Evolutionary conservation across 2,329 filamentous ascomycete genomes (phyloP), one percentile per base, ranked within the genome.

Genomic region (Pyrenophora tritici-repentis): DNA sequence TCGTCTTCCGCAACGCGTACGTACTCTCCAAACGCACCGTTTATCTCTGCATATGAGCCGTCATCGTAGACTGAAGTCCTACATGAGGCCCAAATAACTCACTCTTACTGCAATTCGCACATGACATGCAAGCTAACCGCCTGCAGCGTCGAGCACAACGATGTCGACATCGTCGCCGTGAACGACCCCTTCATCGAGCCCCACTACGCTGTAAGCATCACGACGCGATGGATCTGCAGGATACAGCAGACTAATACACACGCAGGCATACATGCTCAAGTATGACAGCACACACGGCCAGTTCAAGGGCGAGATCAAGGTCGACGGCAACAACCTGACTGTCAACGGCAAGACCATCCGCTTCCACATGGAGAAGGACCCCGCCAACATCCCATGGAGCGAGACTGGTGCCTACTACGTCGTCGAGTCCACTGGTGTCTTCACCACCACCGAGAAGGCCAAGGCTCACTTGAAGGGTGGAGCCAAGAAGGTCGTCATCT

Each of bases 131-230:
- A 47, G 55, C 66, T 69, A 44, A 73, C 53, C 58, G 38, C 39
- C 37, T 62, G 43, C 70, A 87, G 85, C 73, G 77, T 95, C 76
- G 88, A 95, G 86, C 89, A 93, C 81, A 79, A 84, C 72, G 89
- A 95, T 55, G 89, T 97, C 75, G 85, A 96, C 73, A 84, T 99
- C 72, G 91, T 97, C 73, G 93, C 94, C 71, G 91, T 97, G 82
- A 97, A 99, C 85, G 94, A 97, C 79, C 94, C 94, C 71, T 97
- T 99, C 88, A 97, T 99, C 81, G 92, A 97, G 81, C 86, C 90
- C 73, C 82, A 92, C 79, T 97, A 97, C 81, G 94, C 94, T 79
- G 93, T 96, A 87, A 83, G 91, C 89, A 50, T 39, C 34, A 31
- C 56, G 8, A 42, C 9, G 26, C 45, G 31, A 26, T 31, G 24